Base-by-base conservation (phyloP, 306 rosid species). In the Neltuma alba region DNA sequence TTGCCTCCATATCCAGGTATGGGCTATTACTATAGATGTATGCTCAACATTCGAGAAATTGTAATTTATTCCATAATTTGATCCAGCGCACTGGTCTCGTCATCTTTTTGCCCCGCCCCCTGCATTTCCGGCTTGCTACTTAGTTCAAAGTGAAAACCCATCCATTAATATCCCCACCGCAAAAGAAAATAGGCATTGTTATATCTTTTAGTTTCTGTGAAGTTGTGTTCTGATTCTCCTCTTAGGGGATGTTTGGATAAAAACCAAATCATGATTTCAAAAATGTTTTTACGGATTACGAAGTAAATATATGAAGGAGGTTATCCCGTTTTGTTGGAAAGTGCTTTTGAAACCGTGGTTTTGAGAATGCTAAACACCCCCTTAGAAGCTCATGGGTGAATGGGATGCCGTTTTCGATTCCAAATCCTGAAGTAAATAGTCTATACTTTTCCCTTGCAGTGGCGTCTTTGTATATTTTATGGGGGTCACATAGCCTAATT, bases 1-100 rank as follows among this genome's bases (percentile, higher is more conserved):
- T 88, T 82, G 75, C 80, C 81, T 81, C 60, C 75, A 68, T 83
- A 80, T 81, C 83, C 82, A 71, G 90, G 86, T 82, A 71, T 45
- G 83, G 88, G 71, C 60, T 74, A 54, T 74, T 78, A 63, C 70
- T 76, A 40, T 76, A 66, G 85, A 55, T 84, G 79, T 81, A 82
- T 83, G 76, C 78, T 80, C 83, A 25, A 71, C 38, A 75, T 73
- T 60, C 85, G 80, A 55, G 83, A 85, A 71, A 87, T 75, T 78
- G 87, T 83, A 85, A 87, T 83, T 74, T 77, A 79, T 79, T 80
- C 83, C 83, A 31, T 82, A 66, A 79, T 76, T 77, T 33, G 80
- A 77, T 80, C 84, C 81, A 16, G 79, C 69, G 75, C 84, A 33
- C 66, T 40, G 63, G 81, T 83, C 73, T 84, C 82, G 45, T 75